Percentiles rank a stretch among this genome's conserved stretches.
Evolutionary conservation across 352 stramenopile genomes (phyloP).

Genomic region (Pythium scleroteichum): DNA sequence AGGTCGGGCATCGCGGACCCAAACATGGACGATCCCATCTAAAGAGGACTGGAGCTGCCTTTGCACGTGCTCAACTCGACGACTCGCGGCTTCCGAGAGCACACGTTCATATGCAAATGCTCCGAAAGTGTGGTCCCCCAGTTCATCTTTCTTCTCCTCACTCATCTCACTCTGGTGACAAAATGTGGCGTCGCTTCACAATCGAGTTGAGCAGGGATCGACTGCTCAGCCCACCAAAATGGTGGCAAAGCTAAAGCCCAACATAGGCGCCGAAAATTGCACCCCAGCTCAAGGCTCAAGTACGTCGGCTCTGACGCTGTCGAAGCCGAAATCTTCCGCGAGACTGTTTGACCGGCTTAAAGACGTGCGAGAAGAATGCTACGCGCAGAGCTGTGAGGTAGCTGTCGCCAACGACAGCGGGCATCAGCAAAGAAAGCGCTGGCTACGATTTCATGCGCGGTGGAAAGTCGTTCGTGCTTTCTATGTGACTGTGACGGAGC

Average conservation of each 20-base stretch:
- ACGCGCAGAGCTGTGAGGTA: constrained; percentile 22
- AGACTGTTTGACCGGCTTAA: constrained; percentile 32
- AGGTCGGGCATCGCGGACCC: constrained; percentile 54
- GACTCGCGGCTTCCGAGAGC: constrained; percentile 41
- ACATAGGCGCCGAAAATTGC: no score
- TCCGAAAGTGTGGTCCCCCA: constrained; percentile 12
- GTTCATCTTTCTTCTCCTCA: background rate
- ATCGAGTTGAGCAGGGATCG: constrained; percentile 22
- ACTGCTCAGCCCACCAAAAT: background rate
- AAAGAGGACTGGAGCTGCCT: constrained; percentile 22
- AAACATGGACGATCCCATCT: constrained; percentile 49
- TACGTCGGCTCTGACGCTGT: background rate
- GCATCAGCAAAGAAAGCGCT: constrained; percentile 37
- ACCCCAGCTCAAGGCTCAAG: no score
- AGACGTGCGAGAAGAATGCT: constrained; percentile 38
- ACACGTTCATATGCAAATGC: constrained; percentile 43
- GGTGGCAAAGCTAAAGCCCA: background rate
- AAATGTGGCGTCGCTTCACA: constrained; percentile 17
- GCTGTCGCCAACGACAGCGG: constrained; percentile 25
- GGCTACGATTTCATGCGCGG: constrained; percentile 39
- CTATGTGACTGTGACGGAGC: constrained; percentile 44
- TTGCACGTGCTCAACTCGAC: constrained; percentile 36
- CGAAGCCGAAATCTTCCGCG: background rate
- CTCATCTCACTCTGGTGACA: no score
- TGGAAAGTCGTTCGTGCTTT: constrained; percentile 51